A percentile compares a stretch with the other conserved stretches of the same genome.
phyloP scores from a whole-genome alignment of 352 stramenopile genomes.

The Blastocystis sp. region DNA sequence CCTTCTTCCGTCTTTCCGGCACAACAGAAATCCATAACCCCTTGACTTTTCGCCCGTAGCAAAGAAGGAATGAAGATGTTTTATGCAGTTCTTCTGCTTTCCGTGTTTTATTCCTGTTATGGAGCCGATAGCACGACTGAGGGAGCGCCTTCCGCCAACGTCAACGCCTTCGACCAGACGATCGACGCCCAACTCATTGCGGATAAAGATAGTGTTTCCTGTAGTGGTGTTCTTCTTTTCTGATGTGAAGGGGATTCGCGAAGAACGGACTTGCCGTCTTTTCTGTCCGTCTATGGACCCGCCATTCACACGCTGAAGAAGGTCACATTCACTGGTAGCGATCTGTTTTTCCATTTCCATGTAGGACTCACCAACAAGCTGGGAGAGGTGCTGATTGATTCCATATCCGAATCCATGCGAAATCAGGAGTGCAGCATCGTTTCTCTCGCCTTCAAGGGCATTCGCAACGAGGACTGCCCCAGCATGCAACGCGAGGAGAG shows the following conservation, averaged over 20 bases:
- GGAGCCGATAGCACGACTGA: not conserved
- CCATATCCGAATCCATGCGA: not conserved
- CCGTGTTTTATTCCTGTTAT: conserved; percentile 2
- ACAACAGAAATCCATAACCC: not conserved
- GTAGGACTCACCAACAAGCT: conserved; percentile 59
- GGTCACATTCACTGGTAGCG: conserved; percentile 10
- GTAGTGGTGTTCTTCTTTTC: not conserved
- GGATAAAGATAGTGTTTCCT: conserved; percentile 20
- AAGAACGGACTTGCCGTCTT: not conserved
- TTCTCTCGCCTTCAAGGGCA: conserved; percentile 43
- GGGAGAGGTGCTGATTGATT: not conserved
- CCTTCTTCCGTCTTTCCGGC: too few relatives aligned
- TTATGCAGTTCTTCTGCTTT: not conserved
- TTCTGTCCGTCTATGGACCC: conserved; percentile 28
- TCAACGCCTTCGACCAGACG: conserved; percentile 5
- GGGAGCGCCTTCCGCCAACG: not conserved
- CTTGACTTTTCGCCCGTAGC: not conserved
- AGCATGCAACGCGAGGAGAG: conserved; percentile 46
- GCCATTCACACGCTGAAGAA: not conserved
- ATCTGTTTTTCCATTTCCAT: not conserved
- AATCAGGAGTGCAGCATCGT: not conserved
- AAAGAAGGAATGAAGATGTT: not conserved
- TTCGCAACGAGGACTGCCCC: conserved; percentile 34
- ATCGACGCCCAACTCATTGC: conserved; percentile 15
- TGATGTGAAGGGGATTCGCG: conserved; percentile 9